A percentile compares a stretch with the other conserved stretches of the same genome.
Conservation (phyloP, 257 asterid species). For the Gentiana straminea region DNA sequence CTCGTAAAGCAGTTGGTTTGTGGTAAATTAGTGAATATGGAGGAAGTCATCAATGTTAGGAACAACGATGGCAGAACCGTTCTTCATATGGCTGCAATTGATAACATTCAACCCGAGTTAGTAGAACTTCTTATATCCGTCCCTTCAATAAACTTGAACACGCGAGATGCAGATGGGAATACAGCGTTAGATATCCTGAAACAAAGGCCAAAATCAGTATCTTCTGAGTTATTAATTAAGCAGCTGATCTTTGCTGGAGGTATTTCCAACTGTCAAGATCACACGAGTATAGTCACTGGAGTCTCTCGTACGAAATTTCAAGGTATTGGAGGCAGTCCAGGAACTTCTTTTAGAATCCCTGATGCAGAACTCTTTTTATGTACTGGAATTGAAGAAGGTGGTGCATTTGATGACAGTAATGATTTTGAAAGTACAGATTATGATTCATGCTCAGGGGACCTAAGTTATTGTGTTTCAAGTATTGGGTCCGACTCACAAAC, state of each 20-base stretch:
- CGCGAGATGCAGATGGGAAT: conserved; percentile 53
- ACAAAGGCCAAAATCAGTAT: conserved; percentile 46
- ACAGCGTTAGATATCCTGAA: conserved; percentile 75
- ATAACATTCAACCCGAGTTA: conserved; percentile 46
- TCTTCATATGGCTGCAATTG: conserved; percentile 71
- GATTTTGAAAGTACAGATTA: conserved; percentile 31
- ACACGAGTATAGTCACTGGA: conserved; percentile 25
- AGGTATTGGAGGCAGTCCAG: conserved; percentile 67
- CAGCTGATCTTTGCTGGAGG: conserved; percentile 75
- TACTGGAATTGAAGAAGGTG: conserved; percentile 31
- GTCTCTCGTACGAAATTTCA: conserved; percentile 51
- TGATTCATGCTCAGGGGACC: conserved; percentile 44
- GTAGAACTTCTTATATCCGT: conserved; percentile 74
- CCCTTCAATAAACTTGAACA: conserved; percentile 37
- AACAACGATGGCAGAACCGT: conserved; percentile 72
- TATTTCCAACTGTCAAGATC: conserved; percentile 33
- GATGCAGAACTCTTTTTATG: conserved; percentile 62
- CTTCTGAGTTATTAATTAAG: conserved; percentile 61
- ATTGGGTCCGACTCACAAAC: conserved; percentile 16
- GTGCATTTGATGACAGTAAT: conserved; percentile 18
- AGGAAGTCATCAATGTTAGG: conserved; percentile 43
- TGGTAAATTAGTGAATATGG: conserved; percentile 23
- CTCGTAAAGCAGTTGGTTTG: conserved; percentile 41
- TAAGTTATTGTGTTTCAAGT: conserved; percentile 19
- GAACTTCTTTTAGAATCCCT: conserved; percentile 65